phyloP scores from a whole-genome alignment of 2,329 filamentous ascomycete genomes.

The Biscogniauxia marginata region DNA sequence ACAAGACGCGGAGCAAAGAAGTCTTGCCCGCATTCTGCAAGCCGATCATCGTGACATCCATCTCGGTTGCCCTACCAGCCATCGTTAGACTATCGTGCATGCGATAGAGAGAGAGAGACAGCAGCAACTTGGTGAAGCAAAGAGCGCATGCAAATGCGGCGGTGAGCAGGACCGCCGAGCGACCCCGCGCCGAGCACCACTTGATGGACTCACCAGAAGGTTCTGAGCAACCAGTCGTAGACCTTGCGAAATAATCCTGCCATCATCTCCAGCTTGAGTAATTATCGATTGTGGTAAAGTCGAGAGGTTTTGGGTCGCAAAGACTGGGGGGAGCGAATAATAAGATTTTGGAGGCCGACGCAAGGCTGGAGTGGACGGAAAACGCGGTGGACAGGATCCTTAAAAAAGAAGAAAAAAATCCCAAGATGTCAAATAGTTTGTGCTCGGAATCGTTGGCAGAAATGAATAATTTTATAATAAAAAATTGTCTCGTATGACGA shows the following conservation, averaged over 20 bases:
- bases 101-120: slow-evolving; percentile 5
- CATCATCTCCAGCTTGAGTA: slow-evolving; percentile 52
- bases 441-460: slow-evolving; percentile 33
- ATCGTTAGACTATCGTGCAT: slow-evolving; percentile 19
- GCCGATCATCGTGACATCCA: slow-evolving; percentile 99
- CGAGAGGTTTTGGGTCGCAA: slow-evolving; percentile 11
- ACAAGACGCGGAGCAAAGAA: slow-evolving; percentile 86
- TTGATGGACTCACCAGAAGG: slow-evolving; percentile 77
- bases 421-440: slow-evolving; percentile 40
- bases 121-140: slow-evolving; percentile 13
- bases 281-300: slow-evolving; percentile 10
- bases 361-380: slow-evolving; percentile 25
- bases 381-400: slow-evolving; percentile 29
- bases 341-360: slow-evolving; percentile 22
- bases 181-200: slow-evolving; percentile 28
- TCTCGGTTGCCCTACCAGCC: slow-evolving; percentile 82
- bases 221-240: slow-evolving; percentile 97
- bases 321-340: slow-evolving; percentile 24
- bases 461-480: slow-evolving; percentile 39
- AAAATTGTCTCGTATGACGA: slow-evolving; percentile 44
- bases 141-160: slow-evolving; percentile 22
- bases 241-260: slow-evolving; percentile 88
- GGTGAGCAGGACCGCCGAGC: slow-evolving; percentile 25
- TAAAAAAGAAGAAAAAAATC: slow-evolving; percentile 12
- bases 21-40: slow-evolving; percentile 98